Percentiles rank a stretch among this genome's conserved stretches.
Evolutionary conservation across 2,329 filamentous ascomycete genomes (phyloP).

Genomic region (Trichophyton mentagrophytes): DNA sequence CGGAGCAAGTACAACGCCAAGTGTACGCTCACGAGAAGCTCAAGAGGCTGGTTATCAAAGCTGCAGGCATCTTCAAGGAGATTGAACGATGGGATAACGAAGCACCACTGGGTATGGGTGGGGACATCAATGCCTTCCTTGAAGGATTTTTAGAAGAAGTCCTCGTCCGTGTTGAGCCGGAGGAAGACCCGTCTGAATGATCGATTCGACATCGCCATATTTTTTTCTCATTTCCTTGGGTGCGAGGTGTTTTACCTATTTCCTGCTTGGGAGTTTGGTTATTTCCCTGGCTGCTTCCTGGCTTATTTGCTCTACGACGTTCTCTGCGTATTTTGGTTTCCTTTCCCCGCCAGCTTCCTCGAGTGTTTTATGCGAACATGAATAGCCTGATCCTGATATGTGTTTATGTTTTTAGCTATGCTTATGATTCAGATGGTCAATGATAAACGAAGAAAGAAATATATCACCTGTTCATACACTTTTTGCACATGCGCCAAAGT

Average conservation of each 20-base stretch:
- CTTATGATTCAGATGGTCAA: not conserved
- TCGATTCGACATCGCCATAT: not conserved
- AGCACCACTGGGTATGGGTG: conserved; percentile 85
- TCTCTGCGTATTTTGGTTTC: not conserved
- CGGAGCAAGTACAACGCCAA: conserved; percentile 47
- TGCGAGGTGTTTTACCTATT: not conserved
- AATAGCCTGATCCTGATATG: not conserved
- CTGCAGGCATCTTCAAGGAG: conserved; percentile 72
- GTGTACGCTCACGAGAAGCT: conserved; percentile 75
- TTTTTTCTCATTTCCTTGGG: not conserved
- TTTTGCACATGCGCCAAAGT: not conserved
- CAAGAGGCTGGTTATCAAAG: conserved; percentile 65
- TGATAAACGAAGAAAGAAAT: not conserved
- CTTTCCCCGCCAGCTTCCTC: not conserved
- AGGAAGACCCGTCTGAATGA: conserved; percentile 46
- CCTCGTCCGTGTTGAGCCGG: conserved; percentile 75
- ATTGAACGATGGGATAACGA: conserved; percentile 80
- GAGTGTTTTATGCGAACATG: not conserved
- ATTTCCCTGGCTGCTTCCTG: not conserved
- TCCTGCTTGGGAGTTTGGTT: not conserved
- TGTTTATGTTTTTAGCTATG: conserved; percentile 1
- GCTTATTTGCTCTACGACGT: not conserved
- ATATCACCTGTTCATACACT: not conserved
- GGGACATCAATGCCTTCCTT: conserved; percentile 74
- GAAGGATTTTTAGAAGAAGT: conserved; percentile 92